phyloP scores from a whole-genome alignment of 106 monocot species.

The Apostasia shenzhenica region DNA sequence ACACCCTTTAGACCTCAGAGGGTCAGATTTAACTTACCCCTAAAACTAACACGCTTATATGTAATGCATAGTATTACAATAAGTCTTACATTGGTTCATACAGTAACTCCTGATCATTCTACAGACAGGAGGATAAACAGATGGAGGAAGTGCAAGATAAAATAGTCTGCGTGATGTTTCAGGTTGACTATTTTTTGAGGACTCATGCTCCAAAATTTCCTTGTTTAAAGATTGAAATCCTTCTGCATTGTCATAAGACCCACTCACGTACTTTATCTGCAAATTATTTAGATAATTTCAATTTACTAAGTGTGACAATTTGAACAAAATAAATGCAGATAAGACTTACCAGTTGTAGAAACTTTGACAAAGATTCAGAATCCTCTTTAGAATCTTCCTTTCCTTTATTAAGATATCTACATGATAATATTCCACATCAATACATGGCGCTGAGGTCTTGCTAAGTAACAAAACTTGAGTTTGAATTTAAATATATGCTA shows the following conservation, averaged over 20 bases:
- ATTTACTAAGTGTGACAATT: neutral
- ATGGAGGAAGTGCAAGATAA: constrained; percentile 95
- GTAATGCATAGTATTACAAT: neutral
- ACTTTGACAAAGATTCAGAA: constrained; percentile 41
- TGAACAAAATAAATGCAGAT: neutral
- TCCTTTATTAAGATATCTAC: constrained; percentile 64
- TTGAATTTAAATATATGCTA: too few species aligned
- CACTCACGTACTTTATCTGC: constrained; percentile 98
- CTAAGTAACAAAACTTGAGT: too few species aligned
- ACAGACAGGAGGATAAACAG: constrained; percentile 93
- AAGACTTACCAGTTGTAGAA: constrained; percentile 71
- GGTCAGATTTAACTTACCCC: too few species aligned
- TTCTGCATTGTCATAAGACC: constrained; percentile 81
- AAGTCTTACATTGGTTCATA: constrained; percentile 79
- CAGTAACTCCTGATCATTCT: constrained; percentile 88
- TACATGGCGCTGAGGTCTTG: too few species aligned
- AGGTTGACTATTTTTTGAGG: constrained; percentile 44
- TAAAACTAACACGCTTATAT: too few species aligned
- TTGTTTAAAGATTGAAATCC: constrained; percentile 75
- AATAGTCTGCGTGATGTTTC: constrained; percentile 85
- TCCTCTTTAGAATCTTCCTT: constrained; percentile 37
- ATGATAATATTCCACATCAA: neutral
- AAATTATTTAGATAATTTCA: constrained; percentile 6
- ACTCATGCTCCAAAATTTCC: constrained; percentile 77
- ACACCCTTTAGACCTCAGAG: too few species aligned